Percentiles rank a stretch among this genome's conserved stretches.
phyloP scores from a whole-genome alignment of 1,284 basidiomycete species.

The Pseudozyma sp. region DNA sequence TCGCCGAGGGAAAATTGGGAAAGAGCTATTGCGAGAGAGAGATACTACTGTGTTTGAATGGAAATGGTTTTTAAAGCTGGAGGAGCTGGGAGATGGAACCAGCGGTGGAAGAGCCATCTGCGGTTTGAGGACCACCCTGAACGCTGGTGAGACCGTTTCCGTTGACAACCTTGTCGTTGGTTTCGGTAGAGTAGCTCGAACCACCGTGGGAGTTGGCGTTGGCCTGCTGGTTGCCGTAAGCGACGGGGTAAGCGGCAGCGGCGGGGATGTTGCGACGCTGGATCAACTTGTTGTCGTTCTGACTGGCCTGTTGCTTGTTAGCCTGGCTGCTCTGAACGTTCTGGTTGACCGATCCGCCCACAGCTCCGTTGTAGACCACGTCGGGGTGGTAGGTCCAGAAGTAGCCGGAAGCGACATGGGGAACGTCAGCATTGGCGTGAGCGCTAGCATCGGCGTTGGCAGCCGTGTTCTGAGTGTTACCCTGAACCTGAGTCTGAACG shows the following conservation, averaged over 20 bases:
- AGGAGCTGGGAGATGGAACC: conserved; percentile 35
- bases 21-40: too few relatives aligned
- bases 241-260: conserved; percentile 10
- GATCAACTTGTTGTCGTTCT: conserved; percentile 12
- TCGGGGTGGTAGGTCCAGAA: conserved; percentile 36
- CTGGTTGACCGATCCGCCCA: conserved; percentile 18
- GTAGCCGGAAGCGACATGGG: conserved; percentile 19
- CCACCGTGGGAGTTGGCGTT: conserved; percentile 30
- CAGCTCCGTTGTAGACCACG: conserved; percentile 16
- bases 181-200: conserved; percentile 14
- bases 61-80: conserved; percentile 14
- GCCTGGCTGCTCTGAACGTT: conserved; percentile 22
- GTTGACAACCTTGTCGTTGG: conserved; percentile 34
- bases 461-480: conserved; percentile 20
- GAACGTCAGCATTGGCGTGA: conserved; percentile 7
- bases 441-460: conserved; percentile 23
- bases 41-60: too few relatives aligned
- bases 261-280: conserved; percentile 3
- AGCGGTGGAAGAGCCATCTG: conserved; percentile 24
- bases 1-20: too few relatives aligned
- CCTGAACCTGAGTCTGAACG: conserved; percentile 22
- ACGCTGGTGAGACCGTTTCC: conserved; percentile 24
- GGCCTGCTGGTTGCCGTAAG: conserved; percentile 21
- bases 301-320: conserved; percentile 26
- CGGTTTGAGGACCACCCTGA: conserved; percentile 30